Base-by-base conservation (phyloP, 1,284 basidiomycete species). In the Boletellus deceptivus region DNA sequence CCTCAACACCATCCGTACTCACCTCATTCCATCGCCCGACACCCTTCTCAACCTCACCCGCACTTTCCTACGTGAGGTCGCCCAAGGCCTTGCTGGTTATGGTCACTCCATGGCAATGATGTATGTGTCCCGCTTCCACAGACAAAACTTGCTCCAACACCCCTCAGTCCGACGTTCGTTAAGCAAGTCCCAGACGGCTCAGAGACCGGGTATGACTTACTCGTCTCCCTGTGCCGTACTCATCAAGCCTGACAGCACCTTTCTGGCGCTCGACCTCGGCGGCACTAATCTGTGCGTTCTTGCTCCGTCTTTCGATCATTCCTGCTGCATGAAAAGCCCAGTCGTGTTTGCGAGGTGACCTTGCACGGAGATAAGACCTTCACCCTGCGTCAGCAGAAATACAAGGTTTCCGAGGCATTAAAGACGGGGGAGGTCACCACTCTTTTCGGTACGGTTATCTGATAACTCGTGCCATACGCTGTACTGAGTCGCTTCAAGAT, bases 221-320 rank as follows among this genome's bases (percentile, higher is more conserved):
- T 52, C 48, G 49, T 48, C 57, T 34, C 39, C 35, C 40, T 37
- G 46, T 17, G 5, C 25, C 18, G 14, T 41, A 39, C 44, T 52
- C 40, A 55, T 50, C 25, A 24, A 3, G 36, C 24, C 48, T 25
- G 53, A 44, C 52, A 67, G 93, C 43, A 93, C 91, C 5, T 98
- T 95, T 71, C 81, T 98, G 48, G 93, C 95, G 5, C 80, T 98
- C 35, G 95, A 98, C 73, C 82, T 98, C 25, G 94, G 94, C 36
- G 95, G 95, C 51, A 98, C 94, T 24, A 98, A 98, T 68, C 78
- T 98, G 86, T 94, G 70, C 68, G 87, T 75, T 36, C 48, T 49
- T 14, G 4, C 4, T 18, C 27, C 2, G 6, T 10, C 18, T 17
- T 7, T 40, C 18, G 4, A 9, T 48, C 14, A 8, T n/a, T 44